These are phyloP conservation scores for Glaciozyma antarctica DNA, from an alignment of 768 basidiomycete species.

Conservation along the genomic window DNA sequence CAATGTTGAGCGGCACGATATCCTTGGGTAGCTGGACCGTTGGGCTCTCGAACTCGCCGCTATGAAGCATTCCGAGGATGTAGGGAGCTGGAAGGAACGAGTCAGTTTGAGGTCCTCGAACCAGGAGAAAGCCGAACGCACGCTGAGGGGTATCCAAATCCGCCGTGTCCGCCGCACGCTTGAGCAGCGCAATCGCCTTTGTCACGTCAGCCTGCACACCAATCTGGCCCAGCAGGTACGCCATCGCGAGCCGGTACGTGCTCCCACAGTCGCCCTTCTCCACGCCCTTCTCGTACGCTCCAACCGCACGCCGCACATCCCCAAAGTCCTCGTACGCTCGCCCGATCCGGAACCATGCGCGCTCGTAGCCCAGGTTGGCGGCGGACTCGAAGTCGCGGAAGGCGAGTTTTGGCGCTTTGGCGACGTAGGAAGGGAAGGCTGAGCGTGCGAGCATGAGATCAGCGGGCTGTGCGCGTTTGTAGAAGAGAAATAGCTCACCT, in stretches of 20 bases:
- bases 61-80: conserved; percentile 75
- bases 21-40: conserved; percentile 48
- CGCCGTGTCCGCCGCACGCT: conserved; percentile 64
- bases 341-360: conserved; percentile 87
- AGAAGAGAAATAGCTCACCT: conserved; percentile 16
- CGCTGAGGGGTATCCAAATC: conserved; percentile 73
- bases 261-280: conserved; percentile 66
- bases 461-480: not conserved
- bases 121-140: conserved; percentile 42
- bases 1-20: conserved; percentile 41
- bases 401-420: conserved; percentile 62
- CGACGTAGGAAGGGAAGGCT: conserved; percentile 55
- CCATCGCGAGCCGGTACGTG: conserved; percentile 86
- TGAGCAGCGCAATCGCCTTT: conserved; percentile 60
- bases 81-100: conserved; percentile 42
- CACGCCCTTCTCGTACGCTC: conserved; percentile 78
- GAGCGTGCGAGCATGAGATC: no score
- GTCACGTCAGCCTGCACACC: conserved; percentile 50
- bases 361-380: conserved; percentile 62
- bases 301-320: conserved; percentile 61
- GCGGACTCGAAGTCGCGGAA: conserved; percentile 83
- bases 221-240: conserved; percentile 79
- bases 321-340: conserved; percentile 80
- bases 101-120: not conserved
- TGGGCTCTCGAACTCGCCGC: conserved; percentile 68